Percentiles rank a stretch among this genome's conserved stretches.
phyloP scores from a whole-genome alignment of 257 asterid genomes.

The Solanum etuberosum region DNA sequence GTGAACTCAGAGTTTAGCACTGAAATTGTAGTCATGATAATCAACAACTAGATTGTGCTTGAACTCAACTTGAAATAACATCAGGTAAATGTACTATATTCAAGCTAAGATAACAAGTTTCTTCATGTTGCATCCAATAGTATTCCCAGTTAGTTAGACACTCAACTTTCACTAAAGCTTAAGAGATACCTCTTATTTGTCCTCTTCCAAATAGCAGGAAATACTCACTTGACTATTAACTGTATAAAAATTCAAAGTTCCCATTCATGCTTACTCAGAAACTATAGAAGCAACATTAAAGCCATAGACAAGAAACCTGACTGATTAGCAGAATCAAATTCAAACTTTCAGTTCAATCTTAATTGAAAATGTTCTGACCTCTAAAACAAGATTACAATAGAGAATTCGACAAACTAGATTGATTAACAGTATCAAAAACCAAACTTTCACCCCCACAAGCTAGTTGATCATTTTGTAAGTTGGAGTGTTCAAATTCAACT shows the following conservation, averaged over 20 bases:
- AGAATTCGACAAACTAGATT: background rate
- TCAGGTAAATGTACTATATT: background rate
- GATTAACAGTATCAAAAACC: background rate
- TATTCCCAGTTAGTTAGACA: background rate
- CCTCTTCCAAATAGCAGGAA: background rate
- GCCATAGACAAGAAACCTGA: background rate
- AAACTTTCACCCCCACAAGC: too few relatives aligned
- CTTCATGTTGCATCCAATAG: background rate
- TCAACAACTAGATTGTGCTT: background rate
- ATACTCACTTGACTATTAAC: background rate
- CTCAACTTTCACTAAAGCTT: background rate
- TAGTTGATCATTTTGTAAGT: too few relatives aligned
- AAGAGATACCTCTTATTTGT: background rate
- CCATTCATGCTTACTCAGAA: background rate
- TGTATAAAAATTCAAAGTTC: background rate
- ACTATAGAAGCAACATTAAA: background rate
- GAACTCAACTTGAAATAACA: background rate
- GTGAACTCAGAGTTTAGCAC: background rate
- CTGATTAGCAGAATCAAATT: background rate
- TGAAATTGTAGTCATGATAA: background rate
- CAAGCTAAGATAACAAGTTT: background rate
- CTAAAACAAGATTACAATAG: too few relatives aligned
- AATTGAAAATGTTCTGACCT: background rate
- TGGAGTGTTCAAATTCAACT: too few relatives aligned
- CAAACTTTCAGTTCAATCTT: background rate